Evolutionary conservation across 352 stramenopile species (phyloP), one percentile per base, ranked within the genome.

Genomic region (Globisporangium spinosum): DNA sequence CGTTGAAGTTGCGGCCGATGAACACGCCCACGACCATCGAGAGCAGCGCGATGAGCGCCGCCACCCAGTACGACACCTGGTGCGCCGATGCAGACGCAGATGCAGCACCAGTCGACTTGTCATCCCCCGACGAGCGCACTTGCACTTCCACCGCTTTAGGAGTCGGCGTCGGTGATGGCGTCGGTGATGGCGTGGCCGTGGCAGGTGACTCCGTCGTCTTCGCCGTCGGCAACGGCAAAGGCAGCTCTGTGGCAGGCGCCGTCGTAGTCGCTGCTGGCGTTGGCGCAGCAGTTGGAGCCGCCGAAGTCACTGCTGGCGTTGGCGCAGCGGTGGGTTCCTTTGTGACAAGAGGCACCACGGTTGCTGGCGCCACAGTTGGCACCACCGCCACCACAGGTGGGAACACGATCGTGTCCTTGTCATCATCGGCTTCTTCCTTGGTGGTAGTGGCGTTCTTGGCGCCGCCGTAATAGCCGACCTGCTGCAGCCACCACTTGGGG

Each of bases 401-500:
- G n/a, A 59, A 58, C 15, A 61, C 56, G 13, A 63, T 64, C 12
- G 64, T 58, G 38, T 38, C 55, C 20, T 34, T 47, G 40, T 32
- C 25, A 34, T 22, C 35, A 0, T 60, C 43, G 3, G 58, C 35
- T 4, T 60, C 35, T 8, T 60, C 61, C 8, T 67, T 55, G 1
- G 67, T 45, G 3, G 67, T 53, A 22, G 61, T 67, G 22, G 55
- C 43, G 45, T 69, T 43, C 62, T 62, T 54, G 22, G n/a, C 47
- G 2, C 49, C 58, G 63, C 79, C 70, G 43, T 93, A 95, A 62
- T 90, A 95, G 0, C 87, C 87, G 13, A 95, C 85, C 35, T 83
- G 65, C 56, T 93, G 58, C 2, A 95, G 81, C 85, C 85, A 95
- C 87, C 84, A 94, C 67, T 89, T 89, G 2, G 87, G 87, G 60